Base-by-base conservation (phyloP, 768 basidiomycete species). In the Pholiota microspora region DNA sequence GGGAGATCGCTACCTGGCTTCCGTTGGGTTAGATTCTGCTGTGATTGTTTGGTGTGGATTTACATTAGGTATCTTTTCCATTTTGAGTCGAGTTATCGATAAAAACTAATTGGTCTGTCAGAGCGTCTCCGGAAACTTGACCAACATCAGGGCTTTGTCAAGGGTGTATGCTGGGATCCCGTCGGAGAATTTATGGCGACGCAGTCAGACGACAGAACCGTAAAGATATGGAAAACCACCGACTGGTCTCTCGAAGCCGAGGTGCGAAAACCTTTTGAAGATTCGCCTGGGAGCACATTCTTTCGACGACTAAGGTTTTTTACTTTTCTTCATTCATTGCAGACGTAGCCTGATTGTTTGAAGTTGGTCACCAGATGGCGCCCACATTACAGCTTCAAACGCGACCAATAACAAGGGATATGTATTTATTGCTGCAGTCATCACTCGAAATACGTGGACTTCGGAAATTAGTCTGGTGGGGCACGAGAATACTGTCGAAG, bases 341-440 rank as follows among this genome's bases (percentile, higher is more conserved):
- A 15, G 8, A 25, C 40, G 45, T 44, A 51, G 32, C n/a, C n/a
- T 27, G 16, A 54, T 9, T 58, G 9, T 55, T 44, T 36, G 6
- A 57, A 97, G 95, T 62, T 99, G 97, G 97, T 98, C 95, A 0
- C 97, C 97, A 2, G 97, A 98, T 65, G 97, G 97, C n/a, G 92
- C 96, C 2, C 94, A 97, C 66, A 93, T 99, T 56, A 97, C 94
- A 3, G 92, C 95, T 1, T 96, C 96, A 1, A 98, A 98, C 65
- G 94, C 95, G 1, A 98, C 94, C 49, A 98, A 98, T 68, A 92
- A 92, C 62, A 86, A 88, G 59, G 95, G 95, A 16, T 94, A 94
- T 53, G 95, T 98, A 5, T 99, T 98, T 67, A 96, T 98, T 40
- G 97, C 96, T 2, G 92, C 94, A 6, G 94, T 98, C 21, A 95